Percentiles rank a stretch among this genome's conserved stretches.
Evolutionary conservation across 441 rosid species (phyloP).

Genomic region (Biscutella auriculata): DNA sequence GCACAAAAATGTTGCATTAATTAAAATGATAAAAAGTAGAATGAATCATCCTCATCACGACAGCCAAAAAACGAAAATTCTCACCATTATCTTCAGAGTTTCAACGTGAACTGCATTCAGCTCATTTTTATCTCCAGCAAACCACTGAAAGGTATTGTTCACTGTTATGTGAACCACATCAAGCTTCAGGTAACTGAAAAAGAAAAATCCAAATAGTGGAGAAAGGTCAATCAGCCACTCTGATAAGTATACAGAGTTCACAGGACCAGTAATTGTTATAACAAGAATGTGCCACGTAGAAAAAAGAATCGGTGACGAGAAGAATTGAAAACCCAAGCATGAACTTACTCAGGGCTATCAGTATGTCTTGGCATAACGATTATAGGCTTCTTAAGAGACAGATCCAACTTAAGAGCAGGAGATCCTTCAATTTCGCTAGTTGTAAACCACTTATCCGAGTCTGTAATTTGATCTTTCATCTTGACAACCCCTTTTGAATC

Average conservation of each 20-base stretch:
- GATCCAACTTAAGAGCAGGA: constrained; percentile 85
- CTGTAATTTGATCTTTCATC: constrained; percentile 74
- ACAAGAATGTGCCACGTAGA: constrained; percentile 2
- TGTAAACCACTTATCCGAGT: constrained; percentile 87
- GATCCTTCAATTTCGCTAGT: constrained; percentile 92
- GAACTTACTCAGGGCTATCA: constrained; percentile 79
- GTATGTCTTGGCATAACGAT: constrained; percentile 94
- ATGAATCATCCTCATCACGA: constrained; percentile 7
- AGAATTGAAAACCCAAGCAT: constrained; percentile 12
- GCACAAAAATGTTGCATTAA: not conserved
- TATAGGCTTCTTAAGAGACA: constrained; percentile 86
- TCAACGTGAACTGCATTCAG: constrained; percentile 82
- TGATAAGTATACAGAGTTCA: not conserved
- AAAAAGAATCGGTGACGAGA: not conserved
- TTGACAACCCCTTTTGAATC: constrained; percentile 60
- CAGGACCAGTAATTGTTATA: not conserved
- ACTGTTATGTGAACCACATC: constrained; percentile 95
- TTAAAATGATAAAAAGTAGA: constrained; percentile 6
- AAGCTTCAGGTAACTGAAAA: constrained; percentile 83
- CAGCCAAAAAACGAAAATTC: constrained; percentile 21
- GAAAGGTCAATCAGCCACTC: constrained; percentile 7
- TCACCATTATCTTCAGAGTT: constrained; percentile 69
- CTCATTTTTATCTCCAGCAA: constrained; percentile 64
- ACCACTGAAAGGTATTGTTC: constrained; percentile 78
- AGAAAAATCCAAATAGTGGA: constrained; percentile 1